phyloP scores from a whole-genome alignment of 805 yeast genomes.

The Candida multigemmis region DNA sequence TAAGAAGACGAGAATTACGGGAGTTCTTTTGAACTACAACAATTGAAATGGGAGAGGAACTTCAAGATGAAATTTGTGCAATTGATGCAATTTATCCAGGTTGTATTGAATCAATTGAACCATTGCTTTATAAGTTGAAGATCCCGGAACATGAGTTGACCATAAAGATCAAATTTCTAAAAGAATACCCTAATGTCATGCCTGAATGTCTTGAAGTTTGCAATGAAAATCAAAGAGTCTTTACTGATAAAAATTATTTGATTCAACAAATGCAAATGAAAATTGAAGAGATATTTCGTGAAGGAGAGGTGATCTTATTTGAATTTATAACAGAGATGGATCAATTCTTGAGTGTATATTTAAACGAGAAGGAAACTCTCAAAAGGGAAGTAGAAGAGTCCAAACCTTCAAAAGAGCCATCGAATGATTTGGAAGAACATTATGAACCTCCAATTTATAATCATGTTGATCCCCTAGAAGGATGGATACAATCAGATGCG shows the following conservation, averaged over 20 bases:
- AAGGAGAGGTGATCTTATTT: conserved; percentile 70
- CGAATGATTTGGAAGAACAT: neutral
- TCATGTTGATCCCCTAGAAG: conserved; percentile 41
- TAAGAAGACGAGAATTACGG: neutral
- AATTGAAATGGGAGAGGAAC: conserved; percentile 32
- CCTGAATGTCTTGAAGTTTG: conserved; percentile 60
- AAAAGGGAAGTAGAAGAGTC: conserved; percentile 4
- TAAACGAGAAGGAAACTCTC: conserved; percentile 19
- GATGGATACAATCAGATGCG: conserved; percentile 75
- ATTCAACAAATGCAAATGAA: no score
- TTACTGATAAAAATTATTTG: conserved; percentile 48
- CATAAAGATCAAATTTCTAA: conserved; percentile 62
- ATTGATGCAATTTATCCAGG: conserved; percentile 84
- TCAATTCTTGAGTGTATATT: conserved; percentile 31
- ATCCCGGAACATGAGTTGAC: conserved; percentile 57
- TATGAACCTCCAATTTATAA: neutral
- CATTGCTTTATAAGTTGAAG: conserved; percentile 35
- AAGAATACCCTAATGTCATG: conserved; percentile 51
- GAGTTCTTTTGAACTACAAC: no score
- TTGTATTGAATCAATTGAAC: conserved; percentile 29
- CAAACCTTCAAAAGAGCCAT: conserved; percentile 1
- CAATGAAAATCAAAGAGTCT: conserved; percentile 23
- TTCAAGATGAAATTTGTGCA: conserved; percentile 69
- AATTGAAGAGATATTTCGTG: conserved; percentile 41
- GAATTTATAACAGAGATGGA: conserved; percentile 67